Conservation (phyloP, 805 yeast species). For the Metschnikowia peoriensis region DNA sequence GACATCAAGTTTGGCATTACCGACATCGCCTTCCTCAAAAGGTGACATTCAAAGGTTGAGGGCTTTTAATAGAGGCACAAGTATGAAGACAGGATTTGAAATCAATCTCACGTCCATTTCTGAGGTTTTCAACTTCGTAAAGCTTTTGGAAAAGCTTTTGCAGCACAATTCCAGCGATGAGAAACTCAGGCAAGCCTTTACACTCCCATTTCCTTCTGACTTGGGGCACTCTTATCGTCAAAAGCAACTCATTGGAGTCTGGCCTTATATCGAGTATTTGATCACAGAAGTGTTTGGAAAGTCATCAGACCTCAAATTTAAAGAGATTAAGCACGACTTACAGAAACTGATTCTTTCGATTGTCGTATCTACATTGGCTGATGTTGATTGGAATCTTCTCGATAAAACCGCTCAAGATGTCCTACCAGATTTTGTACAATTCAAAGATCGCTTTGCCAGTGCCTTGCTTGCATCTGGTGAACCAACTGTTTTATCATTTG, state of each 20-base stretch:
- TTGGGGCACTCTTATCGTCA: constrained; percentile 59
- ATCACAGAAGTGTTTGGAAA: constrained; percentile 63
- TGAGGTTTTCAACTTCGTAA: constrained; percentile 63
- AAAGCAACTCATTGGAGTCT: constrained; percentile 53
- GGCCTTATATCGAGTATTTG: constrained; percentile 78
- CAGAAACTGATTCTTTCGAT: constrained; percentile 56
- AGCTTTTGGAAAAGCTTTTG: constrained; percentile 48
- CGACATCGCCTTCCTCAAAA: constrained; percentile 3
- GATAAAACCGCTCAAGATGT: constrained; percentile 52
- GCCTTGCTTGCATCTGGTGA: constrained; percentile 17
- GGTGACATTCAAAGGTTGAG: constrained; percentile 11
- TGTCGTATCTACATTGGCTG: constrained; percentile 38
- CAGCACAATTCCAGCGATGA: constrained; percentile 19
- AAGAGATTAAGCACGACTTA: constrained; percentile 39
- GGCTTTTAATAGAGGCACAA: constrained; percentile 4
- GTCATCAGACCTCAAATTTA: constrained; percentile 37
- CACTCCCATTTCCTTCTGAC: constrained; percentile 56
- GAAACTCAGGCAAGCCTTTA: constrained; percentile 15
- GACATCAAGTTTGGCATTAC: constrained; percentile 16
- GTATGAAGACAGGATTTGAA: constrained; percentile 23
- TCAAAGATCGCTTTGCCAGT: constrained; percentile 24
- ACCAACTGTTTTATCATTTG: constrained; percentile 12
- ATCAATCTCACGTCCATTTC: constrained; percentile 48
- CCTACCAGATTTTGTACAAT: constrained; percentile 23
- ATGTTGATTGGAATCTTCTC: constrained; percentile 45